Conservation (phyloP, 1,284 basidiomycete species). For the Malassezia pachydermatis region DNA sequence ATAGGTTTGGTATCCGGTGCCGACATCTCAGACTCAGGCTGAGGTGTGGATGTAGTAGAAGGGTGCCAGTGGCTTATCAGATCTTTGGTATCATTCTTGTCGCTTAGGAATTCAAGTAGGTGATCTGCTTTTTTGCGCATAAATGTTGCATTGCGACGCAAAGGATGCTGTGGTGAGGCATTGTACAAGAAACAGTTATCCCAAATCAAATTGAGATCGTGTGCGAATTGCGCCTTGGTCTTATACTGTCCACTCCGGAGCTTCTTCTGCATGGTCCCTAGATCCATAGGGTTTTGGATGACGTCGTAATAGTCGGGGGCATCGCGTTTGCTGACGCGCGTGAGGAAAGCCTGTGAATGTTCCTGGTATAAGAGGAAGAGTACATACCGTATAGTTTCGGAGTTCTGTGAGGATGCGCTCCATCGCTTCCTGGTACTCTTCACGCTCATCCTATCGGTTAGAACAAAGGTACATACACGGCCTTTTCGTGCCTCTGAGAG, state of each 20-base stretch:
- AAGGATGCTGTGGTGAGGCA: slow-evolving; percentile 56
- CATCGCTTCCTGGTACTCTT: slow-evolving; percentile 45
- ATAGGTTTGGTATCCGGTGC: background rate
- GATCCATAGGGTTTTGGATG: slow-evolving; percentile 61
- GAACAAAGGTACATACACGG: slow-evolving; percentile 20
- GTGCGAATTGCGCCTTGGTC: slow-evolving; percentile 81
- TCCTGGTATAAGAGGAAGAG: slow-evolving; percentile 18
- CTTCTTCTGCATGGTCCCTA: slow-evolving; percentile 81
- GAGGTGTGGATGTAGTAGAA: slow-evolving; percentile 3
- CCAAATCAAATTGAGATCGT: slow-evolving; percentile 93
- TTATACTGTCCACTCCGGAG: slow-evolving; percentile 80
- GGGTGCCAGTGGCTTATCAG: slow-evolving; percentile 35
- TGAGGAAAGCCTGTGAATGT: slow-evolving; percentile 42
- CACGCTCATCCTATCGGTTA: slow-evolving; percentile 31
- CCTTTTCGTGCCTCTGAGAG: slow-evolving; percentile 39
- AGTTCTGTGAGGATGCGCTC: slow-evolving; percentile 44
- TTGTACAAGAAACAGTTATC: slow-evolving; percentile 89
- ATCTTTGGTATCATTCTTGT: slow-evolving; percentile 60
- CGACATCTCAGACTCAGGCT: background rate
- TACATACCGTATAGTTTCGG: slow-evolving; percentile 35
- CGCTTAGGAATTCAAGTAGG: slow-evolving; percentile 75
- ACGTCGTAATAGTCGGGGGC: slow-evolving; percentile 47
- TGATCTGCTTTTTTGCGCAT: slow-evolving; percentile 49
- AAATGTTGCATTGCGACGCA: slow-evolving; percentile 35
- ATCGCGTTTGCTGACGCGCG: slow-evolving; percentile 43